phyloP scores from a whole-genome alignment of 2,329 filamentous ascomycete species.

The Neonectria ditissima region DNA sequence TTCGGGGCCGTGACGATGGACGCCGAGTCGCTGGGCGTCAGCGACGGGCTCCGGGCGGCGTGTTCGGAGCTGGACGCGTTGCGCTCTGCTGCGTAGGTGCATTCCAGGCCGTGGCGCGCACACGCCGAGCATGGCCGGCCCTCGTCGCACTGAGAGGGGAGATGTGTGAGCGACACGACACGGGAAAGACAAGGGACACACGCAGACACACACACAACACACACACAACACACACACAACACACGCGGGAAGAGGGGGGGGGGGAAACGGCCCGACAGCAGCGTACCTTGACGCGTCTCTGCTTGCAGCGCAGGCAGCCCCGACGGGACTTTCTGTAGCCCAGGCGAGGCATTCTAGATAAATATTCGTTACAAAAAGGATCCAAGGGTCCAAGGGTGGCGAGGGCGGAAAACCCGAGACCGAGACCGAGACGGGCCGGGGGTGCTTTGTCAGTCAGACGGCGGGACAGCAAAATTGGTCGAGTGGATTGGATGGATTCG shows the following conservation, averaged over 20 bases:
- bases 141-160: constrained; percentile 51
- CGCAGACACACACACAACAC: too few species aligned
- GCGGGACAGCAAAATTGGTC: too few species aligned
- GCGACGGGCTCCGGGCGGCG: constrained; percentile 8
- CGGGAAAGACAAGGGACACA: too few species aligned
- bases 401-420: background rate
- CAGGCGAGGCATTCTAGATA: constrained; percentile 42
- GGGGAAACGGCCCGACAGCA: too few species aligned
- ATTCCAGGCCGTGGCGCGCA: constrained; percentile 50
- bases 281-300: constrained; percentile 52
- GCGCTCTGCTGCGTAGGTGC: constrained; percentile 43
- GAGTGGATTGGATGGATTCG: background rate
- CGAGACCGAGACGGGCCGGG: constrained; percentile 4
- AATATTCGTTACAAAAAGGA: too few species aligned
- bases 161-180: background rate
- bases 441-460: background rate
- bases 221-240: too few species aligned
- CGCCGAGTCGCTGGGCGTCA: constrained; percentile 22
- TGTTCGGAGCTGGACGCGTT: constrained; percentile 18
- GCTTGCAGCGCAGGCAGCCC: constrained; percentile 52
- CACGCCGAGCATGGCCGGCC: constrained; percentile 53
- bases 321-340: constrained; percentile 52
- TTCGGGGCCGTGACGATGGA: background rate
- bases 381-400: too few species aligned
- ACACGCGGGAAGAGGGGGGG: too few species aligned